These are phyloP conservation scores for Lolium multiflorum DNA, from an alignment of 176 grass and related monocot genomes.

Conservation along the genomic window DNA sequence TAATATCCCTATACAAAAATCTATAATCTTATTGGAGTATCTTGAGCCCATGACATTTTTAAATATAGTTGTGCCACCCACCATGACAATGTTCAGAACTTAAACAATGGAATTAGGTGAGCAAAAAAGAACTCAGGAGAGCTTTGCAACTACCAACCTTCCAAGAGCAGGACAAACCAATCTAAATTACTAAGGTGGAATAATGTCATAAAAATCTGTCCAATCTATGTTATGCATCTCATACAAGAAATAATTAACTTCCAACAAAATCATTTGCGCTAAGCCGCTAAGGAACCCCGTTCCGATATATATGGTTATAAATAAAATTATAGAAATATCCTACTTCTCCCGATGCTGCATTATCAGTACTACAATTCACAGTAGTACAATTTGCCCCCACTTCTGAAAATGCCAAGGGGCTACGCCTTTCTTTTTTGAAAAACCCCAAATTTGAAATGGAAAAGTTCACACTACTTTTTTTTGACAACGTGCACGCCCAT, in stretches of 20 bases:
- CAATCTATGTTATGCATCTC: neutral
- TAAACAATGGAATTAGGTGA: neutral
- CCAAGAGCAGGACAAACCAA: neutral
- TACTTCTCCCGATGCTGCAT: no score
- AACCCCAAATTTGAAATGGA: no score
- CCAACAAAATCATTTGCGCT: neutral
- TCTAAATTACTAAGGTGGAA: neutral
- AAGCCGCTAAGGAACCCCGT: neutral
- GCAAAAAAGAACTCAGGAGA: slow-evolving; percentile 9
- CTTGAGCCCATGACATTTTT: neutral
- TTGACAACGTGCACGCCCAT: no score
- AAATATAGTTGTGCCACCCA: neutral
- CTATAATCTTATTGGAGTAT: neutral
- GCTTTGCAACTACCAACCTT: slow-evolving; percentile 15
- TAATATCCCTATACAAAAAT: neutral
- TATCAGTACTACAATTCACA: neutral
- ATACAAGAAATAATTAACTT: neutral
- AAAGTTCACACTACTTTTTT: no score
- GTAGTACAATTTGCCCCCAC: neutral
- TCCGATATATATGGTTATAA: neutral
- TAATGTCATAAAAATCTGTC: neutral
- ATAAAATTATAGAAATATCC: neutral
- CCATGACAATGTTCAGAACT: neutral
- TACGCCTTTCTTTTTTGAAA: no score
- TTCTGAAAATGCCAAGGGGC: neutral